Percentiles rank a stretch among this genome's conserved stretches.
Evolutionary conservation across 176 grass and related monocot genomes (phyloP).

Genomic region (Triticum dicoccoides): DNA sequence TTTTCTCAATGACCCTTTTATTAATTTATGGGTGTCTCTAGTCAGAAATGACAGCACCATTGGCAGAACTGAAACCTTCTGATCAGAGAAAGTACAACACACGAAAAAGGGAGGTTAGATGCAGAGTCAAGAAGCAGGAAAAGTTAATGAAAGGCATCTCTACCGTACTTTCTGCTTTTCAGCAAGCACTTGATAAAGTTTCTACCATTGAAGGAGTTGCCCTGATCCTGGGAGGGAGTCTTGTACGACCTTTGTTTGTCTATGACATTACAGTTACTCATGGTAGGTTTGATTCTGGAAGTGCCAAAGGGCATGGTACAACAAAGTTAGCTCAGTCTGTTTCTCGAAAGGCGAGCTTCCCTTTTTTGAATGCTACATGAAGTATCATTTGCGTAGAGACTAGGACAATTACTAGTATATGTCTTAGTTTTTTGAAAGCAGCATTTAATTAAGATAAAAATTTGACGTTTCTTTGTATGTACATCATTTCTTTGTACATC

Average conservation of each 20-base stretch:
- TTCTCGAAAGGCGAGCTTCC: conserved; percentile 74
- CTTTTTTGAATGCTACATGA: not conserved
- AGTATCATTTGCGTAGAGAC: not conserved
- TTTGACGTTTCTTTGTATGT: not conserved
- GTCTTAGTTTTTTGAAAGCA: conserved; percentile 10
- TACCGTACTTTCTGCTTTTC: conserved; percentile 58
- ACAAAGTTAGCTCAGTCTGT: conserved; percentile 81
- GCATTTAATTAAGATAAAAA: not conserved
- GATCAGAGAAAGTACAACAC: conserved; percentile 64
- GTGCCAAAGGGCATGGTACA: conserved; percentile 36
- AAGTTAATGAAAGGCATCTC: conserved; percentile 84
- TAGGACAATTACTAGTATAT: not conserved
- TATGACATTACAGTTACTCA: conserved; percentile 73
- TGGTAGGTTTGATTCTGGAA: conserved; percentile 51
- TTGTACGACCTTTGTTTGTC: conserved; percentile 62
- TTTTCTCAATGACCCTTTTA: not conserved
- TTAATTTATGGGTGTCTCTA: conserved; percentile 30
- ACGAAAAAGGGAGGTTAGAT: conserved; percentile 68
- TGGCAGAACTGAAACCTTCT: conserved; percentile 57
- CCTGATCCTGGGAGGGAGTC: conserved; percentile 74
- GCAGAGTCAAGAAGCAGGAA: conserved; percentile 76
- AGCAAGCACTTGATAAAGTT: conserved; percentile 76
- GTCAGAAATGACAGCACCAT: conserved; percentile 38
- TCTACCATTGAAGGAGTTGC: conserved; percentile 63
- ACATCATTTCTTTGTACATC: not conserved